Evolutionary conservation across 2,329 filamentous ascomycete genomes (phyloP).

Genomic region (Botrytis medusae): DNA sequence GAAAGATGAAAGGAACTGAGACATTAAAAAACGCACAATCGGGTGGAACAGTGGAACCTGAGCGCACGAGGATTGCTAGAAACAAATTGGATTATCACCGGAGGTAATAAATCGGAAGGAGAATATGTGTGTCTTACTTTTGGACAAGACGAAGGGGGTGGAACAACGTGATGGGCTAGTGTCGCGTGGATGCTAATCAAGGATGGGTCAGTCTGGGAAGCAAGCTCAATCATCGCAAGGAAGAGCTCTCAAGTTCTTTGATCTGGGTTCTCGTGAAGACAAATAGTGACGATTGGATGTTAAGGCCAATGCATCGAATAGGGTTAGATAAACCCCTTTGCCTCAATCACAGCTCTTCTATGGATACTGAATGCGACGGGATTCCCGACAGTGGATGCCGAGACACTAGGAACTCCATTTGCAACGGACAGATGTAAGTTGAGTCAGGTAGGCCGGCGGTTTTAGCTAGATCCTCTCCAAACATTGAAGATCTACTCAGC

Average conservation of each 20-base stretch:
- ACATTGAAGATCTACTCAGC: not conserved
- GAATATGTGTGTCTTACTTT: slow-evolving; percentile 21
- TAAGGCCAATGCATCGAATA: not conserved
- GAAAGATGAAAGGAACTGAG: slow-evolving; percentile 8
- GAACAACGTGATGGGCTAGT: not conserved
- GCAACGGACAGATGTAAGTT: not conserved
- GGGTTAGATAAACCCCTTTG: not conserved
- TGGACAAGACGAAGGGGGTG: not conserved
- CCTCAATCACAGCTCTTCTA: not conserved
- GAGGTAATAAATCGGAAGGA: slow-evolving; percentile 22
- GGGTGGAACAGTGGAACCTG: slow-evolving; percentile 20
- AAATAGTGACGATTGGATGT: not conserved
- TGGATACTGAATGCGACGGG: not conserved
- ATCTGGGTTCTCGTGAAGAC: not conserved
- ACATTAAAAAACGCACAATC: slow-evolving; percentile 21
- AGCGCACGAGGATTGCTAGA: slow-evolving; percentile 20
- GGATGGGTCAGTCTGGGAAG: not conserved
- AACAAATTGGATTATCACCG: slow-evolving; percentile 6
- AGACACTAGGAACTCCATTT: not conserved
- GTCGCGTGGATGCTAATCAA: not conserved
- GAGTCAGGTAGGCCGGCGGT: not conserved
- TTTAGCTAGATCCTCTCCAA: not conserved
- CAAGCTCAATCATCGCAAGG: not conserved
- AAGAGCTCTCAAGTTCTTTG: not conserved
- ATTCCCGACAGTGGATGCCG: not conserved